These are phyloP conservation scores for Trichoderma koningiopsis DNA, from an alignment of 2,329 filamentous ascomycete species.

Conservation along the genomic window DNA sequence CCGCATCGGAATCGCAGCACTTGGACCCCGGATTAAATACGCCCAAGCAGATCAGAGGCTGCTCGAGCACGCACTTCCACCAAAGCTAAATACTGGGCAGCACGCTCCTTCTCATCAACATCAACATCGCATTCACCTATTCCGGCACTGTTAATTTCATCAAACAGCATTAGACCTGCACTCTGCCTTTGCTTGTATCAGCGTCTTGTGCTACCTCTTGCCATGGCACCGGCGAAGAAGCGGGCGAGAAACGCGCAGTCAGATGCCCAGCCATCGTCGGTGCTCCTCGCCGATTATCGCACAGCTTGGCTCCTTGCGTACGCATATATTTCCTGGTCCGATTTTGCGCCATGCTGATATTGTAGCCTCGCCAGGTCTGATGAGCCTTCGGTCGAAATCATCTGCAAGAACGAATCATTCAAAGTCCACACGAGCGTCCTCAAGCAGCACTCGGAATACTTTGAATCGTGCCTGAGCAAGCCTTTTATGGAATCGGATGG, in stretches of 20 bases:
- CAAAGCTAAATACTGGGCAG: neutral
- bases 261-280: slow-evolving; percentile 29
- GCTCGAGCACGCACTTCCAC: neutral
- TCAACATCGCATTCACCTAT: neutral
- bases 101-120: neutral
- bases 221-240: slow-evolving; percentile 35
- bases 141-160: neutral
- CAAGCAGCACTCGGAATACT: slow-evolving; percentile 40
- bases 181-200: neutral
- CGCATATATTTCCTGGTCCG: slow-evolving; percentile 11
- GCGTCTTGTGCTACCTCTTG: neutral
- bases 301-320: slow-evolving; percentile 42
- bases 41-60: neutral
- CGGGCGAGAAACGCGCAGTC: slow-evolving; percentile 29
- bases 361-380: slow-evolving; percentile 30
- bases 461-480: slow-evolving; percentile 35
- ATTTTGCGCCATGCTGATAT: neutral
- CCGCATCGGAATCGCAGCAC: neutral
- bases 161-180: neutral
- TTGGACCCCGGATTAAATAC: slow-evolving; percentile 3
- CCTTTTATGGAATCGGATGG: slow-evolving; percentile 36
- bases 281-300: slow-evolving; percentile 37
- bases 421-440: slow-evolving; percentile 38
- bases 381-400: slow-evolving; percentile 37
- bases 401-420: slow-evolving; percentile 36